Percentiles rank a stretch among this genome's conserved stretches.
phyloP scores from a whole-genome alignment of 441 rosid species.

The Eutrema salsugineum region DNA sequence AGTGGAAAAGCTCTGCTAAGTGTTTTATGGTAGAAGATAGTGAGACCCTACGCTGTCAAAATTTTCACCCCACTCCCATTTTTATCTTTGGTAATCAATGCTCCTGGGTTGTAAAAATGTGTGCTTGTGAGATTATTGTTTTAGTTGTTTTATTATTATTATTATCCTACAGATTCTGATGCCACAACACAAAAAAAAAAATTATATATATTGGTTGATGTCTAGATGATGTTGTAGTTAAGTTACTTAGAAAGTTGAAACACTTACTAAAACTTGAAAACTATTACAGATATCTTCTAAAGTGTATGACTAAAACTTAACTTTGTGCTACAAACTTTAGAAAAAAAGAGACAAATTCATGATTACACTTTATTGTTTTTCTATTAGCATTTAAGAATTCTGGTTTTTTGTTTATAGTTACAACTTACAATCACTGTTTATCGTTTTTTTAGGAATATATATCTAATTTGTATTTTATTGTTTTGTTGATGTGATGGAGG shows the following conservation, averaged over 20 bases:
- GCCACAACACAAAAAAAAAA: neutral
- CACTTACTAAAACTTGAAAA: neutral
- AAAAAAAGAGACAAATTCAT: neutral
- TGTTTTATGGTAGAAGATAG: no score
- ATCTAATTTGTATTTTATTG: neutral
- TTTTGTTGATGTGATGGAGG: slow-evolving; percentile 19
- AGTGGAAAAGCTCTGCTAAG: no score
- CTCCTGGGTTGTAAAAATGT: neutral
- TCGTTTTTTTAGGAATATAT: neutral
- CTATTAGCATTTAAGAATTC: neutral
- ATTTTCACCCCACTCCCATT: slow-evolving; percentile 1
- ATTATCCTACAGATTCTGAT: neutral
- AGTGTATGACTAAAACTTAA: neutral
- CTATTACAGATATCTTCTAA: neutral
- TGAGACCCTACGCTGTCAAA: slow-evolving; percentile 1
- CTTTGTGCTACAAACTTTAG: neutral
- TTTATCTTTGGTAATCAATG: neutral
- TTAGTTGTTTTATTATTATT: neutral
- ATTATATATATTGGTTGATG: neutral
- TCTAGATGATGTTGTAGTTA: neutral
- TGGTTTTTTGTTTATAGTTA: slow-evolving; percentile 21
- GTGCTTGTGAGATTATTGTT: neutral
- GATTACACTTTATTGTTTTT: neutral
- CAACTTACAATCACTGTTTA: slow-evolving; percentile 15
- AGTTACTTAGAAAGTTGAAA: neutral